These are phyloP conservation scores for Harringtonia aguacate DNA, from an alignment of 2,329 filamentous ascomycete species.

Conservation along the genomic window DNA sequence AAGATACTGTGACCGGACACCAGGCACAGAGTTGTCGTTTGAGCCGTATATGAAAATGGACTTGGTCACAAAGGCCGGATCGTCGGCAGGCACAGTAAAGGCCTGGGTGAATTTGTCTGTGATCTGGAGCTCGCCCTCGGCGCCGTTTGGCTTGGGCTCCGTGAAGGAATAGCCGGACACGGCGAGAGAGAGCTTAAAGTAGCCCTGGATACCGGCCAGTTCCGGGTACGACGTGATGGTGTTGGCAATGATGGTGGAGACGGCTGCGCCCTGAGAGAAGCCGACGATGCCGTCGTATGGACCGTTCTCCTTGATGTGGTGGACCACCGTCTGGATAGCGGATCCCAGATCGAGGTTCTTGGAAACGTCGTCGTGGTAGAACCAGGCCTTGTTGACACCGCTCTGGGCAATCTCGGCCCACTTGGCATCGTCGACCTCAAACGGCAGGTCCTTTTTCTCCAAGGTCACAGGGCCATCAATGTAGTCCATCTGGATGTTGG, in stretches of 20 bases:
- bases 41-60: constrained; percentile 6
- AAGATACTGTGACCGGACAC: constrained; percentile 4
- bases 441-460: constrained; percentile 6
- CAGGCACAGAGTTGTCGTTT: constrained; percentile 7
- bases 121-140: constrained; percentile 5
- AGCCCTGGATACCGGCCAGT: constrained; percentile 1
- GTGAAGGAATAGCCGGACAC: constrained; percentile 7
- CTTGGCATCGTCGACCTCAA: constrained; percentile 5
- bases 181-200: constrained; percentile 6
- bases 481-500: constrained; percentile 5
- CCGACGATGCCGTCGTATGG: constrained; percentile 6
- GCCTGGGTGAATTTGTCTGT: constrained; percentile 2
- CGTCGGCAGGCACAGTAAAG: constrained; percentile 3
- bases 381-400: constrained; percentile 5
- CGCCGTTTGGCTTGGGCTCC: constrained; percentile 3
- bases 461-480: constrained; percentile 5
- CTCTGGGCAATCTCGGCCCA: constrained; percentile 1
- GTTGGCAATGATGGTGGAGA: constrained; percentile 5
- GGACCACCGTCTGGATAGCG: constrained; percentile 2
- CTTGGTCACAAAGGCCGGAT: constrained; percentile 3
- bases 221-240: constrained; percentile 3
- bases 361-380: constrained; percentile 6
- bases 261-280: constrained; percentile 5
- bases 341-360: constrained; percentile 3
- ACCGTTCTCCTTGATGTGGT: constrained; percentile 4